Percentiles rank a stretch among this genome's conserved stretches.
phyloP scores from a whole-genome alignment of 2,329 filamentous ascomycete species.

The Tolypocladium guangdongense region DNA sequence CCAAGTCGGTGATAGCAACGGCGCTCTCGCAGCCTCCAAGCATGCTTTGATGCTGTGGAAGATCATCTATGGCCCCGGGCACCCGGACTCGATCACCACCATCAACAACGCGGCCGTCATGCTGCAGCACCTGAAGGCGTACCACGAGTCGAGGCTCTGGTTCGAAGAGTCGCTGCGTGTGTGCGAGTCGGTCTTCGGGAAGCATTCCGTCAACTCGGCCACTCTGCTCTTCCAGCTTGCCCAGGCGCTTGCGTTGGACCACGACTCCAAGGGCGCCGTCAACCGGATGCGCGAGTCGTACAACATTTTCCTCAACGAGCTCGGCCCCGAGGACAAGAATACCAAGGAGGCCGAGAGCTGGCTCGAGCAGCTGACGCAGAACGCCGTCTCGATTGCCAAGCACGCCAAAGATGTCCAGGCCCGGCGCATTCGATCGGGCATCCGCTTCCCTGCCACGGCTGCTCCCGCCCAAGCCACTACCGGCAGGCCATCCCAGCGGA shows the following conservation, averaged over 20 bases:
- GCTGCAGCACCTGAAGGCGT: slow-evolving; percentile 91
- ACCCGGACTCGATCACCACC: slow-evolving; percentile 96
- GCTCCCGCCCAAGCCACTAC: slow-evolving; percentile 14
- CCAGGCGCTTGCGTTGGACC: slow-evolving; percentile 89
- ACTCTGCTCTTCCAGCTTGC: slow-evolving; percentile 95
- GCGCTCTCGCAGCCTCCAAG: slow-evolving; percentile 78
- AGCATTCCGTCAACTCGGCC: slow-evolving; percentile 82
- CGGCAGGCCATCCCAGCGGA: slow-evolving; percentile 21
- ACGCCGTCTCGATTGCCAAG: slow-evolving; percentile 88
- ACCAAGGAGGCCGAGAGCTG: slow-evolving; percentile 96
- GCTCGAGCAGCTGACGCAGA: slow-evolving; percentile 92
- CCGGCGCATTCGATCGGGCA: slow-evolving; percentile 57
- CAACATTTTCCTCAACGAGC: slow-evolving; percentile 82
- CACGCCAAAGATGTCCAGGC: slow-evolving; percentile 80
- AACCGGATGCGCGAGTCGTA: slow-evolving; percentile 92
- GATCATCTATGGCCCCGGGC: slow-evolving; percentile 84
- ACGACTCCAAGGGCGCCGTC: slow-evolving; percentile 85
- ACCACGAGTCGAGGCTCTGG: slow-evolving; percentile 90
- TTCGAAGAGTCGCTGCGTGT: slow-evolving; percentile 87
- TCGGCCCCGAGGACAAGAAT: slow-evolving; percentile 88
- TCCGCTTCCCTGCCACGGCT: slow-evolving; percentile 46
- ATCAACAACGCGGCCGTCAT: slow-evolving; percentile 98
- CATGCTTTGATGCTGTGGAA: slow-evolving; percentile 95
- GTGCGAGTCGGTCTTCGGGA: slow-evolving; percentile 82
- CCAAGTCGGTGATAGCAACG: slow-evolving; percentile 78